Conservation (phyloP, 768 basidiomycete genomes). For the Phylloporus rhodoxanthus region DNA sequence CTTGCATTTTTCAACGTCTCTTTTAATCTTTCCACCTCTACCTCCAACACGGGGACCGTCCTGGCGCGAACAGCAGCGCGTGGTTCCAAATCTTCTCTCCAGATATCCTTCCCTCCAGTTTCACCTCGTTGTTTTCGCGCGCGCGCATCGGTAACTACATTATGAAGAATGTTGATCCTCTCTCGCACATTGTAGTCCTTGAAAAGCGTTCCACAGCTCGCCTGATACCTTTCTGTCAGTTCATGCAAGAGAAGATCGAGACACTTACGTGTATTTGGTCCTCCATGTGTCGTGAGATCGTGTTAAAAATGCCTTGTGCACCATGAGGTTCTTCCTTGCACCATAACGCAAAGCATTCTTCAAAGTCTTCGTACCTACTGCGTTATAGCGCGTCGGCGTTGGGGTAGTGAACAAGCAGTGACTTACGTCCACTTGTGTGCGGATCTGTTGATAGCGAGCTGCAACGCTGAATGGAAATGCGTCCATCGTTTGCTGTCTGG, state of each 20-base stretch:
- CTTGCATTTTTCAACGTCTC: conserved; percentile 35
- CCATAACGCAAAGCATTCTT: conserved; percentile 62
- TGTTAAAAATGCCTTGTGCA: conserved; percentile 54
- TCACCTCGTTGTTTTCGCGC: conserved; percentile 43
- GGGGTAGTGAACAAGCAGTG: background rate
- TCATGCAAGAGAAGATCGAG: background rate
- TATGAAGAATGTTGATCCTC: conserved; percentile 65
- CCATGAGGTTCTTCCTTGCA: conserved; percentile 62
- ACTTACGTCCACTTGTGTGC: conserved; percentile 53
- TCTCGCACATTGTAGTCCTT: conserved; percentile 61
- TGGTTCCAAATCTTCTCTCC: conserved; percentile 62
- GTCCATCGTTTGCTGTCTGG: conserved; percentile 44
- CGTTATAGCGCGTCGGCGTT: background rate
- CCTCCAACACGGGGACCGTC: conserved; percentile 53
- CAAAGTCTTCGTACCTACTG: conserved; percentile 44
- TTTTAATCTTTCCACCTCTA: conserved; percentile 36
- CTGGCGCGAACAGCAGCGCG: conserved; percentile 56
- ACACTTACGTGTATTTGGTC: conserved; percentile 43
- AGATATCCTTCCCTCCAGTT: conserved; percentile 46
- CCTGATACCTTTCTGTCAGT: conserved; percentile 35
- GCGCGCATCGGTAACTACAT: conserved; percentile 62
- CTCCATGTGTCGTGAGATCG: conserved; percentile 68
- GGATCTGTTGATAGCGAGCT: conserved; percentile 47
- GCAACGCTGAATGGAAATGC: conserved; percentile 46
- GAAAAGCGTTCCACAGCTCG: conserved; percentile 64